Conservation (phyloP, 2,329 filamentous ascomycete genomes). For the Colletotrichum falcatum region DNA sequence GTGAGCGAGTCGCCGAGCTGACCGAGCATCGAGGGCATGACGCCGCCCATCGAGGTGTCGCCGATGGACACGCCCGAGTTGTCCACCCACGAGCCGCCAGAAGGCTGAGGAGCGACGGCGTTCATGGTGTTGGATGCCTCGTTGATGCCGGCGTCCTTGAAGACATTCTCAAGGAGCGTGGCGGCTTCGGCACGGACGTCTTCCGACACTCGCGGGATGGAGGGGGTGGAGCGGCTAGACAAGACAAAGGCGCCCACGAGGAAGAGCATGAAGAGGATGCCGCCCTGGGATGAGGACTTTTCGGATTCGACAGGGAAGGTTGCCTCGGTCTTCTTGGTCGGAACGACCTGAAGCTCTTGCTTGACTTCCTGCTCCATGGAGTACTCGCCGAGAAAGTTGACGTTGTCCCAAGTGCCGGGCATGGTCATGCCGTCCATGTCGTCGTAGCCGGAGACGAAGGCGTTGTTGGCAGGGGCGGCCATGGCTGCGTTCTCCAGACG, state of each 20-base stretch:
- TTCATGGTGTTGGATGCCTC: slow-evolving; percentile 58
- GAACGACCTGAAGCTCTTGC: slow-evolving; percentile 66
- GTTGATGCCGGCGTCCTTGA: slow-evolving; percentile 80
- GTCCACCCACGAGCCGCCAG: slow-evolving; percentile 61
- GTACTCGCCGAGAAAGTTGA: slow-evolving; percentile 82
- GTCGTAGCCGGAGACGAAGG: slow-evolving; percentile 78
- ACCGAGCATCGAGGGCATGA: slow-evolving; percentile 71
- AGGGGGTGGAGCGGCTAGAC: slow-evolving; percentile 81
- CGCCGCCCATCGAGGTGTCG: slow-evolving; percentile 58
- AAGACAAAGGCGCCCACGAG: slow-evolving; percentile 96
- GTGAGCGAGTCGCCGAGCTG: slow-evolving; percentile 77
- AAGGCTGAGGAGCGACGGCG: slow-evolving; percentile 64
- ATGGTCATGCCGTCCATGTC: slow-evolving; percentile 89
- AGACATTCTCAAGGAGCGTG: slow-evolving; percentile 81
- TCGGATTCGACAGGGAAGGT: slow-evolving; percentile 63
- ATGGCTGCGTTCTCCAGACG: slow-evolving; percentile 74
- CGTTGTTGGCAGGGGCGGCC: slow-evolving; percentile 59
- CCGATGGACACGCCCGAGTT: slow-evolving; percentile 55
- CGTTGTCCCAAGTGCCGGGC: slow-evolving; percentile 84
- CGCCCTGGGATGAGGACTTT: slow-evolving; percentile 79
- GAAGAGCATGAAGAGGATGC: slow-evolving; percentile 93
- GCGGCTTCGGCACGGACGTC: slow-evolving; percentile 84
- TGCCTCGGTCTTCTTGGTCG: slow-evolving; percentile 66
- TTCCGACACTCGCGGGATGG: slow-evolving; percentile 82
- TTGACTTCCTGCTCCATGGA: slow-evolving; percentile 72